These are phyloP conservation scores for Astrothelium macrocarpum DNA, from an alignment of 495 filamentous ascomycete species.

Conservation along the genomic window DNA sequence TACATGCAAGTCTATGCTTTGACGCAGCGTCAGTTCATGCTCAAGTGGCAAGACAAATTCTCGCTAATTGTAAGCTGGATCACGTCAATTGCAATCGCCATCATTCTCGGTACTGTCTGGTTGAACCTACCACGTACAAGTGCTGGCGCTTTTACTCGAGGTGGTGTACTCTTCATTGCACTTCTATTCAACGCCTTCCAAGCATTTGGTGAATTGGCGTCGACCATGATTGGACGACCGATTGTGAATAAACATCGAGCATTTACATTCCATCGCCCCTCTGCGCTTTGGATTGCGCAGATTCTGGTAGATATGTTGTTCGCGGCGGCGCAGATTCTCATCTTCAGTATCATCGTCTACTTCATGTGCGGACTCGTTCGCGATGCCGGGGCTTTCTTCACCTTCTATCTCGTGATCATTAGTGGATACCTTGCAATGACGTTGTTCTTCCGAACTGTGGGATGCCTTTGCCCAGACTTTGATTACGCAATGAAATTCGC, in stretches of 20 bases:
- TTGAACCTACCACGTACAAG: constrained; percentile 56
- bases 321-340: constrained; percentile 52
- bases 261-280: constrained; percentile 70
- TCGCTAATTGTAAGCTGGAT: constrained; percentile 65
- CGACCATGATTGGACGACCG: constrained; percentile 61
- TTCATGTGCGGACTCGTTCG: constrained; percentile 63
- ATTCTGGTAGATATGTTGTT: constrained; percentile 71
- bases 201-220: constrained; percentile 61
- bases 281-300: constrained; percentile 69
- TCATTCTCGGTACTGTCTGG: constrained; percentile 71
- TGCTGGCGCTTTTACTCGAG: constrained; percentile 64
- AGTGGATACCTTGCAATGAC: constrained; percentile 68
- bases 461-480: constrained; percentile 71
- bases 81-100: constrained; percentile 63
- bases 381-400: constrained; percentile 67
- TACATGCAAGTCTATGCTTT: constrained; percentile 71
- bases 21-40: constrained; percentile 70
- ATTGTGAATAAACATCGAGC: constrained; percentile 72
- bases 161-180: constrained; percentile 65
- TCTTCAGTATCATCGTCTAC: constrained; percentile 70
- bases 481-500: constrained; percentile 80
- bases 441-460: constrained; percentile 68
- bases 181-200: constrained; percentile 75
- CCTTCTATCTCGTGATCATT: constrained; percentile 61
- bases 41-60: constrained; percentile 80